These are phyloP conservation scores for Telfairia occidentalis DNA, from an alignment of 331 rosid genomes.

Conservation along the genomic window DNA sequence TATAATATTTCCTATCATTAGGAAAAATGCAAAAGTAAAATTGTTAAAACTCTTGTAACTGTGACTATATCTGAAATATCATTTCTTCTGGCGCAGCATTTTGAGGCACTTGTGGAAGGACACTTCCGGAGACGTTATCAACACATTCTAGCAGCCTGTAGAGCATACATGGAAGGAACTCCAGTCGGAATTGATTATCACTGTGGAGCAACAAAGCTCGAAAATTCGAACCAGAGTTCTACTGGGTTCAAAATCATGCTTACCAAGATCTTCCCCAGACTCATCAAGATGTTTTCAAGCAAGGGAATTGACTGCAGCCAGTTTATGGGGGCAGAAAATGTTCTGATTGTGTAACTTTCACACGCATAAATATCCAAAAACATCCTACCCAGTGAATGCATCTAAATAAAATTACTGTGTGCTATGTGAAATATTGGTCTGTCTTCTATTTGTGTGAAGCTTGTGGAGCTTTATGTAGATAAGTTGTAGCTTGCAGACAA, in stretches of 20 bases:
- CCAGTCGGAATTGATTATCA: conserved; percentile 48
- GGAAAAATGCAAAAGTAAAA: not conserved
- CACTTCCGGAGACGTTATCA: conserved; percentile 48
- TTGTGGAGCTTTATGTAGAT: conserved; percentile 1
- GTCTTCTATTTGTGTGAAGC: not conserved
- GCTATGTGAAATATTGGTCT: not conserved
- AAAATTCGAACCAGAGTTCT: conserved; percentile 47
- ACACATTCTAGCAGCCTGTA: conserved; percentile 52
- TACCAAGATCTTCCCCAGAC: conserved; percentile 69
- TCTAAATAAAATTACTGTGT: not conserved
- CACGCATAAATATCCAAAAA: not conserved
- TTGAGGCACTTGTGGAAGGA: conserved; percentile 64
- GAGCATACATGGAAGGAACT: conserved; percentile 72
- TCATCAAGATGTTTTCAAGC: conserved; percentile 54
- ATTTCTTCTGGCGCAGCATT: conserved; percentile 51
- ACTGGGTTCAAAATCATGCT: conserved; percentile 89
- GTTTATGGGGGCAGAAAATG: conserved; percentile 29
- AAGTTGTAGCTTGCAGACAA: not conserved
- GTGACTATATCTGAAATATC: not conserved
- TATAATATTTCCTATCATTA: not conserved
- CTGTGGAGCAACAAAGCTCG: conserved; percentile 20
- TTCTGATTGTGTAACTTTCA: not conserved
- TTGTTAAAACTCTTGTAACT: not conserved
- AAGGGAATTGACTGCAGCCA: conserved; percentile 68
- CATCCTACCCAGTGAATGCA: not conserved